Evolutionary conservation across 2,329 filamentous ascomycete genomes (phyloP), one percentile per base, ranked within the genome.

Genomic region (Xylogone sp.): DNA sequence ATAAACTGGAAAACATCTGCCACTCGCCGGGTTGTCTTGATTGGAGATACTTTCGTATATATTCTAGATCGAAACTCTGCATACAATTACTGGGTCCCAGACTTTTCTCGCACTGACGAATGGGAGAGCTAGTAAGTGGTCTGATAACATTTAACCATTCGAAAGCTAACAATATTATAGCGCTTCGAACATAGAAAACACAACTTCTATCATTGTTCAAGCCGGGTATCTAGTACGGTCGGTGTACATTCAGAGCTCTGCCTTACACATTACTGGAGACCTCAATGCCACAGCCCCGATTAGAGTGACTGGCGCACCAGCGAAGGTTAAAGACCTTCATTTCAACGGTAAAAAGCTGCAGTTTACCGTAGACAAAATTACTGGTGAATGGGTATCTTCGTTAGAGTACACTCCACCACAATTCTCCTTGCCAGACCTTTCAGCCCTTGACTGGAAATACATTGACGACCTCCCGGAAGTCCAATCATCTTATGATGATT

Each of bases 401-500:
- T 68, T 84, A 24, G 68, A 72, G 7, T 84, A 79, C 57, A 63
- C 65, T 0, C 66, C 71, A 7, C 82, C 82, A 0, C 64, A 69
- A 0, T 55, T 88, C 39, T 60, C 63, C 0, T 58, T 90, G 1
- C 86, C 87, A 0, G 69, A 78, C 7, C 72, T 92, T 2, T 71
- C 74, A 13, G 65, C 71, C 0, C 66, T 88, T 9, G 68, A 77
- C 1, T 94, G 89, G 89, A 83, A 83, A 62, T 83, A 81, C 52
- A 62, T 88, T 20, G 83, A 93, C 65, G 81, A 80, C 0, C 78
- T 94, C 0, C 89, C 88, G 0, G 89, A 93, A 63, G 72, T 89
- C 6, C 65, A 77, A 46, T 56, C 73, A 0, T 68, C 66, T 1
- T 93, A 91, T 59, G 82, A 90, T 48, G 89, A 94, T 65, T 78